Percentiles rank a stretch among this genome's conserved stretches.
phyloP scores from a whole-genome alignment of 805 yeast genomes.

The Brettanomyces custersianus region DNA sequence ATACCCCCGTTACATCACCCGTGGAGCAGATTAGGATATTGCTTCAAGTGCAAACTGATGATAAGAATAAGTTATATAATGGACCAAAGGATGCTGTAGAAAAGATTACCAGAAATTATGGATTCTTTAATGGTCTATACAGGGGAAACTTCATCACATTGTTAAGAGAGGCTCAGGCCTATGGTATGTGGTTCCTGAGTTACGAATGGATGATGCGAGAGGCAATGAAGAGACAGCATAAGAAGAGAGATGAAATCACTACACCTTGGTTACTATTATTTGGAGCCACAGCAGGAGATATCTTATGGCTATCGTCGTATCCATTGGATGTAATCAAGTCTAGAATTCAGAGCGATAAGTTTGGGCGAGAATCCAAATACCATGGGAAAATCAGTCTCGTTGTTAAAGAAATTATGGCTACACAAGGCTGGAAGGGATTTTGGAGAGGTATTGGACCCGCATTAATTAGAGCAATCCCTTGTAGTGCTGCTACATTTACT shows the following conservation, averaged over 20 bases:
- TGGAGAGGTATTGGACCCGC: slow-evolving; percentile 60
- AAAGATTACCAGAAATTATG: slow-evolving; percentile 33
- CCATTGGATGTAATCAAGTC: slow-evolving; percentile 47
- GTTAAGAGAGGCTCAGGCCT: slow-evolving; percentile 58
- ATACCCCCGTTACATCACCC: slow-evolving; percentile 53
- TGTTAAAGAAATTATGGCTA: slow-evolving; percentile 29
- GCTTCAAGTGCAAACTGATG: slow-evolving; percentile 44
- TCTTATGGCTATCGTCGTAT: slow-evolving; percentile 50
- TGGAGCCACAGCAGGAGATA: slow-evolving; percentile 65
- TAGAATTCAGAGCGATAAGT: slow-evolving; percentile 43
- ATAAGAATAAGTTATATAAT: slow-evolving; percentile 20
- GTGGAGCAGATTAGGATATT: slow-evolving; percentile 60
- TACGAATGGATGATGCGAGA: slow-evolving; percentile 46
- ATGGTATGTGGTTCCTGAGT: slow-evolving; percentile 66
- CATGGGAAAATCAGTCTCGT: slow-evolving; percentile 30
- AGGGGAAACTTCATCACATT: slow-evolving; percentile 49
- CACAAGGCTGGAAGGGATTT: slow-evolving; percentile 42
- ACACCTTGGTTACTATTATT: slow-evolving; percentile 46
- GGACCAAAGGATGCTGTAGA: slow-evolving; percentile 38
- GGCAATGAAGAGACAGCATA: slow-evolving; percentile 25
- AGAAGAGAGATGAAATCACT: slow-evolving; percentile 37
- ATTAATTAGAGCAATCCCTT: slow-evolving; percentile 50
- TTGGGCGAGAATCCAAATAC: slow-evolving; percentile 35
- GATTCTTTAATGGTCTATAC: slow-evolving; percentile 37
- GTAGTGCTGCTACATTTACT: slow-evolving; percentile 71